Conservation (phyloP, 495 filamentous ascomycete genomes). For the Baudoinia panamericana region DNA sequence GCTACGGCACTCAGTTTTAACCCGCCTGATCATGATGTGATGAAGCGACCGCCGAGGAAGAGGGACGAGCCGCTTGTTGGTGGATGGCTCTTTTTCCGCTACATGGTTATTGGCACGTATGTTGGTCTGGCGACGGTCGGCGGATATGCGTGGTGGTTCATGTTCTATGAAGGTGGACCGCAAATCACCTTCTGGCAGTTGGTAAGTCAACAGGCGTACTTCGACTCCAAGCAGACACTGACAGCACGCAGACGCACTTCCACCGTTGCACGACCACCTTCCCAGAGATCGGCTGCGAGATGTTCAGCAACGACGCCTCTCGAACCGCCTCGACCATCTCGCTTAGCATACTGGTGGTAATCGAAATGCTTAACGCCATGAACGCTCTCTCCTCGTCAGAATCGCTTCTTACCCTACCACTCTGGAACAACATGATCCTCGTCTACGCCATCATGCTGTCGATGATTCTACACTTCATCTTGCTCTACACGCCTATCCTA, state of each 20-base stretch:
- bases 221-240: background rate
- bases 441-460: slow-evolving; percentile 87
- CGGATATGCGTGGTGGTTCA: slow-evolving; percentile 99
- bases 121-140: slow-evolving; percentile 91
- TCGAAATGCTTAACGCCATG: slow-evolving; percentile 99
- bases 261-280: slow-evolving; percentile 81
- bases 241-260: slow-evolving; percentile 72
- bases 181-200: slow-evolving; percentile 88
- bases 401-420: slow-evolving; percentile 78
- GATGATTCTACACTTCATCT: slow-evolving; percentile 91
- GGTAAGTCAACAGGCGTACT: slow-evolving; percentile 38
- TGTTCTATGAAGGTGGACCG: slow-evolving; percentile 85
- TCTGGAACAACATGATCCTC: slow-evolving; percentile 95
- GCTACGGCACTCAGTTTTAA: slow-evolving; percentile 97
- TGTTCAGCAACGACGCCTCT: slow-evolving; percentile 81
- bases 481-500: slow-evolving; percentile 84
- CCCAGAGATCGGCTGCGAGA: slow-evolving; percentile 83
- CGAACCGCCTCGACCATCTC: slow-evolving; percentile 93
- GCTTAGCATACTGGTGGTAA: slow-evolving; percentile 82
- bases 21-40: slow-evolving; percentile 91
- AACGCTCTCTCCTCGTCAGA: slow-evolving; percentile 94
- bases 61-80: slow-evolving; percentile 84
- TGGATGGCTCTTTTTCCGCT: slow-evolving; percentile 95
- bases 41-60: slow-evolving; percentile 79
- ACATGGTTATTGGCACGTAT: slow-evolving; percentile 90